Conservation (phyloP, 768 basidiomycete genomes). For the Rickenella mellea region DNA sequence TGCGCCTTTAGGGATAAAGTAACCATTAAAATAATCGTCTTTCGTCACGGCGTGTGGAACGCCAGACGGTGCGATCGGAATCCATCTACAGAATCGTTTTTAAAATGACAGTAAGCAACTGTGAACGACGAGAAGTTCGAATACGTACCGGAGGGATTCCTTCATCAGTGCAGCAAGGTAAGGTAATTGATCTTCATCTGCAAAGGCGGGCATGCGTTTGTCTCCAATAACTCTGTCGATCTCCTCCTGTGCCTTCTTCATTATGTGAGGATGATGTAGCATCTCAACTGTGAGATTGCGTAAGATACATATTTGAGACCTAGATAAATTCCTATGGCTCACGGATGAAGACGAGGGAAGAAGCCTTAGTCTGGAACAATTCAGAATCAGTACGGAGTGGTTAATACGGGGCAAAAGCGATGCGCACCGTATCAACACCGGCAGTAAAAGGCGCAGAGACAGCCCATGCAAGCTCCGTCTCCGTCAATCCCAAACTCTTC, state of each 20-base stretch:
- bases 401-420: background rate
- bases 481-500: conserved; percentile 23
- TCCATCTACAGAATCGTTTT: conserved; percentile 10
- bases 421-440: conserved; percentile 32
- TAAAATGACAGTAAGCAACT: background rate
- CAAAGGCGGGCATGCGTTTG: conserved; percentile 5
- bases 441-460: conserved; percentile 37
- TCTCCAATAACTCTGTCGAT: conserved; percentile 4
- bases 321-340: conserved; percentile 4
- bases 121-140: background rate
- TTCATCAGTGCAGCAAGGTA: conserved; percentile 21
- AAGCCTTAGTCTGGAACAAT: conserved; percentile 11
- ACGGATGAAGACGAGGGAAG: conserved; percentile 22
- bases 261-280: conserved; percentile 14
- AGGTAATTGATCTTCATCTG: conserved; percentile 3
- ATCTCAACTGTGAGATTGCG: conserved; percentile 16
- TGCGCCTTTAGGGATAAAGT: conserved; percentile 16
- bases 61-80: conserved; percentile 12
- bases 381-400: background rate
- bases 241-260: conserved; percentile 6
- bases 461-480: conserved; percentile 35
- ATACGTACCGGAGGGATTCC: conserved; percentile 20
- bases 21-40: conserved; percentile 18
- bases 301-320: background rate
- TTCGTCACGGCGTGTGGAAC: conserved; percentile 12